Evolutionary conservation across 225 moss, liverwort and hornwort genomes (phyloP).

Genomic region (Pseudoscleropodium purum): DNA sequence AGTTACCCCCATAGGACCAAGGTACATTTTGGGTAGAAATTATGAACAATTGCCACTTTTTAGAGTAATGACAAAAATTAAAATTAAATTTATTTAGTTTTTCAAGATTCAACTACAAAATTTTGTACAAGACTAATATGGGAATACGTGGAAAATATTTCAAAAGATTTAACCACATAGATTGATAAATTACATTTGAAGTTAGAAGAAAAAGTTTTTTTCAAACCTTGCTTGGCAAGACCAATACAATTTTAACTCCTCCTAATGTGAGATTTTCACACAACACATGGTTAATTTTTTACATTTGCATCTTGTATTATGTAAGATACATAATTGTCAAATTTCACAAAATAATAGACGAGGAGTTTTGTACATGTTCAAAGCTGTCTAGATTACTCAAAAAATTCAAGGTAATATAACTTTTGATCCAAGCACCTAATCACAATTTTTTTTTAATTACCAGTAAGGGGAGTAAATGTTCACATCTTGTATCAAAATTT

Average conservation of each 20-base stretch:
- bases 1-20: fast-evolving
- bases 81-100: not conserved
- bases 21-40: not conserved
- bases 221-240: too few relatives aligned
- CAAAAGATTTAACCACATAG: too few relatives aligned
- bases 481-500: not conserved
- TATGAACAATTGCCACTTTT: fast-evolving
- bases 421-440: fast-evolving
- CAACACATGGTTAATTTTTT: too few relatives aligned
- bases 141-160: too few relatives aligned
- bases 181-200: too few relatives aligned
- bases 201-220: too few relatives aligned
- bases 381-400: fast-evolving
- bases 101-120: not conserved
- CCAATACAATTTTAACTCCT: too few relatives aligned
- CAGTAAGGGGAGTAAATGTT: not conserved
- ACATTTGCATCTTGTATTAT: too few relatives aligned
- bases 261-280: too few relatives aligned
- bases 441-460: too few relatives aligned
- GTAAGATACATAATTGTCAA: too few relatives aligned
- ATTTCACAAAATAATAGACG: too few relatives aligned
- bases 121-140: not conserved
- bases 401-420: not conserved
- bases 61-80: not conserved
- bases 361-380: not conserved